Conservation (phyloP, 768 basidiomycete genomes). For the Panaeolus papilionaceus region DNA sequence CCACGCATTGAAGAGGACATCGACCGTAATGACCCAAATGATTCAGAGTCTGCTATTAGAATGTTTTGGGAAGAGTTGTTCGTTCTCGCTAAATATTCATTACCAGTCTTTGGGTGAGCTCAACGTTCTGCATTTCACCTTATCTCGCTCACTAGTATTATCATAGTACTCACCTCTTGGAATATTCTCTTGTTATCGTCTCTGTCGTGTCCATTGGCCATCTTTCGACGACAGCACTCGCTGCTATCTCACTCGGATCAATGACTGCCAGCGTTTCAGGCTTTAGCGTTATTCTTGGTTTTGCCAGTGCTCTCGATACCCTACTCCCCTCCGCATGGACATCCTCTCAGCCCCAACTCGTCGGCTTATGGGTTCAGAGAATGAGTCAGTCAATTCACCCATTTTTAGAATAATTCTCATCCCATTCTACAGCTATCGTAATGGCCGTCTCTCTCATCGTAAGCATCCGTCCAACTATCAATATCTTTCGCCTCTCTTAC, state of each 20-base stretch:
- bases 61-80: constrained; percentile 64
- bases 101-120: constrained; percentile 76
- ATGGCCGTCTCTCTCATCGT: constrained; percentile 66
- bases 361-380: constrained; percentile 91
- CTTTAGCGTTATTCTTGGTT: constrained; percentile 82
- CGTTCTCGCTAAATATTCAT: constrained; percentile 65
- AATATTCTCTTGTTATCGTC: constrained; percentile 85
- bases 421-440: constrained; percentile 57
- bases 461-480: constrained; percentile 33
- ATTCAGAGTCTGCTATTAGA: constrained; percentile 34
- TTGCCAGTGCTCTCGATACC: constrained; percentile 88
- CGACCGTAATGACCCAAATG: constrained; percentile 39
- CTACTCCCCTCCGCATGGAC: constrained; percentile 97
- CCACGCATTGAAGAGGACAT: constrained; percentile 62
- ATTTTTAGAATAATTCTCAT: constrained; percentile 13
- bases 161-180: constrained; percentile 76
- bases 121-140: neutral
- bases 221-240: constrained; percentile 87
- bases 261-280: constrained; percentile 80
- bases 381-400: constrained; percentile 63
- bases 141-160: neutral
- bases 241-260: constrained; percentile 76
- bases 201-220: constrained; percentile 92
- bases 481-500: neutral
- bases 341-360: constrained; percentile 78